phyloP scores from a whole-genome alignment of 441 rosid genomes.

The Euphorbia celastroides region DNA sequence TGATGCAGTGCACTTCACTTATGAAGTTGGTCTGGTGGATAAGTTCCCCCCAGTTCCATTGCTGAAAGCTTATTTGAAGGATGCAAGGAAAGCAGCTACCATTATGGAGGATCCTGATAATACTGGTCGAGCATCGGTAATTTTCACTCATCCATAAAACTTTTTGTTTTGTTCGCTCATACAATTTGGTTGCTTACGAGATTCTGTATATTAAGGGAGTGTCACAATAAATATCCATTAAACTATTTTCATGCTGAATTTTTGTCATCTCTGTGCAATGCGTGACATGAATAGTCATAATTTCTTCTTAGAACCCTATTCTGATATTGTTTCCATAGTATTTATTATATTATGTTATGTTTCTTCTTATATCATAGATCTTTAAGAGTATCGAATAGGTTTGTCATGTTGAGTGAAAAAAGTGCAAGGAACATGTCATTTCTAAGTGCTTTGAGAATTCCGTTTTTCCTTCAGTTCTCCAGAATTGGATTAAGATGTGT shows the following conservation, averaged over 20 bases:
- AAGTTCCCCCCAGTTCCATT: conserved; percentile 86
- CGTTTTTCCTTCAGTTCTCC: not conserved
- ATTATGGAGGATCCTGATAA: conserved; percentile 80
- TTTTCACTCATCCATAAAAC: not conserved
- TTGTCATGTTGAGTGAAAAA: not conserved
- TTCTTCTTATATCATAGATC: too few species aligned
- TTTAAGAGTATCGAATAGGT: not conserved
- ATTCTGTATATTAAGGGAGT: too few species aligned
- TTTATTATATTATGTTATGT: too few species aligned
- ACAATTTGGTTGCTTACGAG: not conserved
- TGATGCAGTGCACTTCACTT: conserved; percentile 94
- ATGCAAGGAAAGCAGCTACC: conserved; percentile 80
- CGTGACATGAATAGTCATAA: too few species aligned
- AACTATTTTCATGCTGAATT: too few species aligned
- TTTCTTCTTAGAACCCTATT: too few species aligned
- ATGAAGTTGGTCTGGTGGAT: conserved; percentile 81
- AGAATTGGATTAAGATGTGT: too few species aligned
- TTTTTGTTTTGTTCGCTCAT: conserved; percentile 2
- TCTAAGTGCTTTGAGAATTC: not conserved
- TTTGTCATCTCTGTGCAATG: too few species aligned
- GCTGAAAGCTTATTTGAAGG: conserved; percentile 75
- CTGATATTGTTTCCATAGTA: too few species aligned
- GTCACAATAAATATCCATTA: too few species aligned
- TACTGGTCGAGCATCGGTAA: conserved; percentile 77
- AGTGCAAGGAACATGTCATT: not conserved